Conservation (phyloP, 148 eudicot genomes). For the Polygonum aviculare region DNA sequence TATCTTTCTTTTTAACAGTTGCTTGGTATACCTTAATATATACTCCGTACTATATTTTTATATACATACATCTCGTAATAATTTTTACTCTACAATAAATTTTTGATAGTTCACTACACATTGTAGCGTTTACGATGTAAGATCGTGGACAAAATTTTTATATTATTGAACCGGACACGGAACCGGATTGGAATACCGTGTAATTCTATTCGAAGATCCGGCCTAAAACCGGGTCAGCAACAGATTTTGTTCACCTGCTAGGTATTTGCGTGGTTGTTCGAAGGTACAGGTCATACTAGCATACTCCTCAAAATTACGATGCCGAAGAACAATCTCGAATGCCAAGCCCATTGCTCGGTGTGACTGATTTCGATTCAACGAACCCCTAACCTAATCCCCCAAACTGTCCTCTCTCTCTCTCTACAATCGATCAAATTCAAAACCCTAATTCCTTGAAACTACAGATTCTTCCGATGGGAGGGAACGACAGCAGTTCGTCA, state of each 20-base stretch:
- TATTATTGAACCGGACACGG: not conserved
- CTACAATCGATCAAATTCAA: not conserved
- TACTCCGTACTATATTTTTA: too few species aligned
- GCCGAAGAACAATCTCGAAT: not conserved
- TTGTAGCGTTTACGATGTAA: too few species aligned
- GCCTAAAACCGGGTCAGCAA: not conserved
- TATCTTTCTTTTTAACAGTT: too few species aligned
- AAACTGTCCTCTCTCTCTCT: not conserved
- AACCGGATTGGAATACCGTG: not conserved
- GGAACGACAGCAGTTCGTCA: not conserved
- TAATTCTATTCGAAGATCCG: not conserved
- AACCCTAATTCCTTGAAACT: not conserved
- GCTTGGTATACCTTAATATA: too few species aligned
- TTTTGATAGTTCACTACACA: too few species aligned
- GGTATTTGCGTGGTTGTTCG: not conserved
- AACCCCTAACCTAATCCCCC: not conserved
- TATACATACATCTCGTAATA: too few species aligned
- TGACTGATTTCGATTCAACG: not conserved
- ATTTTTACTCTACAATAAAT: too few species aligned
- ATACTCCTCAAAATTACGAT: not conserved
- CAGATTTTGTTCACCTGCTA: not conserved
- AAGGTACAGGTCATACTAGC: not conserved
- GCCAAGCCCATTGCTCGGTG: not conserved
- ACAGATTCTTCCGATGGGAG: not conserved
- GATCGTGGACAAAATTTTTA: too few species aligned